Base-by-base conservation (phyloP, 1,284 basidiomycete genomes). In the Caloboletus inedulis region DNA sequence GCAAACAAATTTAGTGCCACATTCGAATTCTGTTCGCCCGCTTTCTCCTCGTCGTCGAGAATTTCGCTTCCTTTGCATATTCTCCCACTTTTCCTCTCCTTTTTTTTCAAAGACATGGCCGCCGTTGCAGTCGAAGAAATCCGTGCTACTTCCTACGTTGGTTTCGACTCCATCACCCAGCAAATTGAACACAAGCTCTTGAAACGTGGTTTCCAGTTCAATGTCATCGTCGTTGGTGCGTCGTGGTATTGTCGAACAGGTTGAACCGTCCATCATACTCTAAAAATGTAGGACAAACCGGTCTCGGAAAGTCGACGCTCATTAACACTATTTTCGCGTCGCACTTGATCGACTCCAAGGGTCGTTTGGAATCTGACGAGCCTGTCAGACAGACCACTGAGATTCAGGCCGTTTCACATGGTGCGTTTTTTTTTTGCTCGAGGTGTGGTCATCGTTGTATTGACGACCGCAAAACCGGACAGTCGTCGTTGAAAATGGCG, bases 161-260 rank as follows among this genome's bases (percentile, higher is more conserved):
- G 92, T 71, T 95, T 95, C 76, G 92, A 95, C 79, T 88, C 88
- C 62, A 96, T 98, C 75, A 97, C 96, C 50, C 85, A 88, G 70
- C 96, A 98, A 76, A 98, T 99, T 69, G 96, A 99, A 81, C 90
- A 94, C 80, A 99, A 98, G 83, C 87, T 98, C 64, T 84, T 99
- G 76, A 98, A 98, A 79, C 88, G 96, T 62, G 96, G 95, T 56
- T 98, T 98, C 80, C 91, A 97, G 77, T 98, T 99, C 84, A 99
- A 99, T 71, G 88, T 95, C 59, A 96, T 97, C 71, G 89, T 93
- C 58, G 94, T 89, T 62, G 94, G 94, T 94, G 64, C 62, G 91
- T 82, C 48, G 46, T 23, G 27, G n/a, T 18, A 48, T 36, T 3
- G 2, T 35, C 33, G 10, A 18, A 23, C 16, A 5, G 5, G 31